Evolutionary conservation across 768 basidiomycete genomes (phyloP).

Genomic region (Hygrocybe punicea): DNA sequence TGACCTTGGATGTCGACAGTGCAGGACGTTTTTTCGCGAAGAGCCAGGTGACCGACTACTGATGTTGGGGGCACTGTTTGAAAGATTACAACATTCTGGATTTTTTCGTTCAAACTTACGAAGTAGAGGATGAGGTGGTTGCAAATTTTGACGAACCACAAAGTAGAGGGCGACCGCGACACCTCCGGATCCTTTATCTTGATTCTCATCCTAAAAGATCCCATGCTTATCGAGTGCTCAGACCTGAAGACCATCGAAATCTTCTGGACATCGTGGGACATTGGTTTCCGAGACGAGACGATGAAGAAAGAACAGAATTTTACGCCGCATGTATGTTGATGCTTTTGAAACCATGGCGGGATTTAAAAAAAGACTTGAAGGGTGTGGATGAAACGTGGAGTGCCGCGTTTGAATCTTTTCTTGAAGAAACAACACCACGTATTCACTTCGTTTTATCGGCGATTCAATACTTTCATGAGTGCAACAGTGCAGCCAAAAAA

Average conservation of each 20-base stretch:
- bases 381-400: not conserved
- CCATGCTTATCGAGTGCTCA: conserved; percentile 9
- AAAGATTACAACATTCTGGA: conserved; percentile 15
- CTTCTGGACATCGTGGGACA: conserved; percentile 38
- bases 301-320: conserved; percentile 18
- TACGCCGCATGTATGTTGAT: conserved; percentile 32
- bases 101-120: conserved; percentile 34
- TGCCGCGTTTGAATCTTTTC: not conserved
- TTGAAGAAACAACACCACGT: too few species aligned
- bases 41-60: conserved; percentile 29
- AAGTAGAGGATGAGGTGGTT: conserved; percentile 17
- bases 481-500: conserved; percentile 9
- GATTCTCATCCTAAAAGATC: not conserved
- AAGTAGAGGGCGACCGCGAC: too few species aligned
- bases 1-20: conserved; percentile 3
- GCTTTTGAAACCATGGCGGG: conserved; percentile 16
- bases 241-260: conserved; percentile 27
- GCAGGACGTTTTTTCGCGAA: conserved; percentile 9
- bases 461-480: conserved; percentile 13
- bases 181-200: conserved; percentile 12
- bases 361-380: not conserved
- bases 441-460: conserved; percentile 4
- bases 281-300: conserved; percentile 32
- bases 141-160: too few species aligned
- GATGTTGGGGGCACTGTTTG: conserved; percentile 19